Percentiles rank a stretch among this genome's conserved stretches.
phyloP scores from a whole-genome alignment of 2,329 filamentous ascomycete species.

The Didymella keratinophila region DNA sequence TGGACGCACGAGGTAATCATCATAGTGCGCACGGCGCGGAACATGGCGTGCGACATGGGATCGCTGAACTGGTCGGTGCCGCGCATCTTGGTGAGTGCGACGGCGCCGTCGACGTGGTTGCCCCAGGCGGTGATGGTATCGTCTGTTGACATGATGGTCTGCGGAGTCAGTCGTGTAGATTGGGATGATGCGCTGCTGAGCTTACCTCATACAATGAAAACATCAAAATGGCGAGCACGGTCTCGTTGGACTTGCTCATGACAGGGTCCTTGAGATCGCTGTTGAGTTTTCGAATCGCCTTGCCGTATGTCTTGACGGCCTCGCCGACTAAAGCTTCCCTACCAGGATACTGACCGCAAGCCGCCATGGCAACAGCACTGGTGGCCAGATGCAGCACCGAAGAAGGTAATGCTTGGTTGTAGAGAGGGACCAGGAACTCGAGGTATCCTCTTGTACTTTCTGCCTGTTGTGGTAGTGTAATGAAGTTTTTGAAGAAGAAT shows the following conservation, averaged over 20 bases:
- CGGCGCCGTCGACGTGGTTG: constrained; percentile 53
- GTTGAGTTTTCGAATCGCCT: constrained; percentile 49
- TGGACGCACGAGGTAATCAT: constrained; percentile 54
- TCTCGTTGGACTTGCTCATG: constrained; percentile 49
- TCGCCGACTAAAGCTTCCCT: constrained; percentile 44
- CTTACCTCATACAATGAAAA: constrained; percentile 54
- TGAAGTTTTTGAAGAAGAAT: constrained; percentile 55
- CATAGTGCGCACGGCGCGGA: constrained; percentile 52
- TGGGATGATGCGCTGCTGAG: background rate
- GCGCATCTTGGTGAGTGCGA: constrained; percentile 49
- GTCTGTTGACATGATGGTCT: constrained; percentile 51
- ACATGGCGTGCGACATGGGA: constrained; percentile 48
- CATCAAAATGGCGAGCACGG: constrained; percentile 50
- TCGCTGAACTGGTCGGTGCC: constrained; percentile 51
- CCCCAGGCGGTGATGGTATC: constrained; percentile 50
- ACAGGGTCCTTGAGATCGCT: constrained; percentile 48
- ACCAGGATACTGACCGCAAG: constrained; percentile 51
- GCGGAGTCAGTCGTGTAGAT: background rate
- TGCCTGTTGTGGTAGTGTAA: constrained; percentile 48
- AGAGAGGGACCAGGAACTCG: constrained; percentile 50
- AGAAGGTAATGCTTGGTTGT: constrained; percentile 43
- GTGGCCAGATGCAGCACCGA: constrained; percentile 53
- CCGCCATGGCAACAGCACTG: constrained; percentile 50
- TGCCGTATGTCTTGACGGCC: constrained; percentile 48
- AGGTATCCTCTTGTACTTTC: constrained; percentile 51